A percentile compares a stretch with the other conserved stretches of the same genome.
Conservation (phyloP, 208 protist genomes). For the Trypanosoma brucei region DNA sequence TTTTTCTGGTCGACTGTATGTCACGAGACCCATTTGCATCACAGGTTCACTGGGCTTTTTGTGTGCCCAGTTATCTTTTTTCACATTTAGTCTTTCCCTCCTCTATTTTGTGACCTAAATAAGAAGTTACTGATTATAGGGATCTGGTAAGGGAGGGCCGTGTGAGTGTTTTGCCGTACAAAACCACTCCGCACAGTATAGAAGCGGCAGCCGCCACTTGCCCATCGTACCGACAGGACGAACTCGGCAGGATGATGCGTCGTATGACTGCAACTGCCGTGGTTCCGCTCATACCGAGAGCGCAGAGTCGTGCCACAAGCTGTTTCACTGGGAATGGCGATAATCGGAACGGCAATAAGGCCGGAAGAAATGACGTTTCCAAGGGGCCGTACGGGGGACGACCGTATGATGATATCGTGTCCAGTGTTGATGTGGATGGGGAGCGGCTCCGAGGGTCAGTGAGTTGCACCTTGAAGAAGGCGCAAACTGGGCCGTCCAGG, state of each 20-base stretch:
- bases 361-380: background rate
- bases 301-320: background rate
- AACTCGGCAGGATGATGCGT: conserved; percentile 22
- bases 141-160: no score
- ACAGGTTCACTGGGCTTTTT: no score
- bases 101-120: no score
- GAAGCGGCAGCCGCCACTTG: no score
- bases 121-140: no score
- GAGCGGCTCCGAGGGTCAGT: background rate
- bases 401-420: background rate
- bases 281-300: background rate
- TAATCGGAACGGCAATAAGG: background rate
- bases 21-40: no score
- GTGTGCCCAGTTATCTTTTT: no score
- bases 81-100: no score
- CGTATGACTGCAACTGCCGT: conserved; percentile 10
- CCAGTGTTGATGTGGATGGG: background rate
- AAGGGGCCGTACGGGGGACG: background rate
- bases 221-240: background rate
- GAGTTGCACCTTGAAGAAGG: background rate
- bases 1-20: no score
- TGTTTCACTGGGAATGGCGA: background rate
- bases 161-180: no score
- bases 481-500: background rate
- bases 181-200: no score